Evolutionary conservation across 2,329 filamentous ascomycete species (phyloP), one percentile per base, ranked within the genome.

Genomic region (Sarocladium strictum): DNA sequence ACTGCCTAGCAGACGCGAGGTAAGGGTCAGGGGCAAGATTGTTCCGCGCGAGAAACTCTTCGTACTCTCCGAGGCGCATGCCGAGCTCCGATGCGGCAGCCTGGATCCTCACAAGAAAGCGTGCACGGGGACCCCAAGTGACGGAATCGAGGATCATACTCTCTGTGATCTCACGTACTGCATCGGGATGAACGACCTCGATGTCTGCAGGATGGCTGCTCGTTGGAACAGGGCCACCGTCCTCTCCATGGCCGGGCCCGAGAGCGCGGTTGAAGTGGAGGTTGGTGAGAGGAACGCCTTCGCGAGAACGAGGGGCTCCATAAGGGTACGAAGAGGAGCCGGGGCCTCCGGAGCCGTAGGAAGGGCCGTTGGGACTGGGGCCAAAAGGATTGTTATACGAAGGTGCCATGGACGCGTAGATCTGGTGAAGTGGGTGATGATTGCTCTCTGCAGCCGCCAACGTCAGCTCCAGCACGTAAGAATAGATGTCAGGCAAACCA

Each of bases 51-150:
- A 66, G 55, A 24, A 68, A 71, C 47, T 79, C 77, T 56, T 80
- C 75, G 59, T 77, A 80, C 58, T 79, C 73, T 19, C 72, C 69
- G 43, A 82, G 74, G 26, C 76, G 73, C 60, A 79, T 69, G 6
- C 77, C 79, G 29, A 84, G 70, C 65, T 82, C 77, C 63, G 76
- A 74, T 12, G 80, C 78, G 2, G 77, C 72, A 41, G 75, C 69
- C 59, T 83, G 78, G 53, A 84, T 75, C 59, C 77, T 72, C 52
- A 78, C 72, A 56, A 81, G 68, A 52, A 74, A 69, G 3, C 79
- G 71, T 1, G 73, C 70, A 52, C 71, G 69, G 15, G 17, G 9
- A 3, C 47, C 47, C 47, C 29, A 51, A 19, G 58, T 67, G 71
- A 58, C 76, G 72, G 27, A 75, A 70, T 15, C 61, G 60, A 26